phyloP scores from a whole-genome alignment of 805 yeast species.

The Torulaspora delbrueckii region DNA sequence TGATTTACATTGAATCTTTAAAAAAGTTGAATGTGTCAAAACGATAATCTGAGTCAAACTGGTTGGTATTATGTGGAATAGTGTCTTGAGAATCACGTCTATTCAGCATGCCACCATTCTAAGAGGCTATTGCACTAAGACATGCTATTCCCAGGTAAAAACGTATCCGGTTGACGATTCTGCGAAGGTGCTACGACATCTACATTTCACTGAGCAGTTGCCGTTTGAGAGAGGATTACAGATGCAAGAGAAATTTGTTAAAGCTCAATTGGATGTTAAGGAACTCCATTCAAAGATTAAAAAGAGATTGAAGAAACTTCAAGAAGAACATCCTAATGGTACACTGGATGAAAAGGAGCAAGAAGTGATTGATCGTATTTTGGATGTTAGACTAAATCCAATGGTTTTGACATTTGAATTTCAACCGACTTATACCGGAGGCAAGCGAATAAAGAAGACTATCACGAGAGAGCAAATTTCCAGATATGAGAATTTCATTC shows the following conservation, averaged over 20 bases:
- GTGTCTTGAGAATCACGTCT: background rate
- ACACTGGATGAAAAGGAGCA: slow-evolving; percentile 45
- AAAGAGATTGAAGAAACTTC: slow-evolving; percentile 38
- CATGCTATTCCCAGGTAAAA: slow-evolving; percentile 9
- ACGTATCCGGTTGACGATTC: slow-evolving; percentile 35
- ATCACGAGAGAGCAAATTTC: slow-evolving; percentile 35
- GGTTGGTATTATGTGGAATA: background rate
- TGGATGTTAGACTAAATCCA: slow-evolving; percentile 55
- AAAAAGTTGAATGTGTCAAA: background rate
- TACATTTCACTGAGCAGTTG: slow-evolving; percentile 39
- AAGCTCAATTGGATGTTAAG: slow-evolving; percentile 55
- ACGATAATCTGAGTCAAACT: background rate
- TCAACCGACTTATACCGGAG: slow-evolving; percentile 84
- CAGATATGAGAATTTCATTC: slow-evolving; percentile 23
- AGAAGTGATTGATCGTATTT: slow-evolving; percentile 40
- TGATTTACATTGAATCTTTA: background rate
- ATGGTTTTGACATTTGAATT: slow-evolving; percentile 78
- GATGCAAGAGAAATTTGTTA: slow-evolving; percentile 53
- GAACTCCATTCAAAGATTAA: slow-evolving; percentile 46
- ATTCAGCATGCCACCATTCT: background rate
- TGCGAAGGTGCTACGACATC: slow-evolving; percentile 40
- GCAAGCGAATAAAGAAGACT: slow-evolving; percentile 67
- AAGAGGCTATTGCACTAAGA: slow-evolving; percentile 1
- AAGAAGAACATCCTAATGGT: slow-evolving; percentile 33
- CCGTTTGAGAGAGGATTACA: slow-evolving; percentile 47